Conservation (phyloP, 23 red algal species). For the Gracilariopsis chorda region DNA sequence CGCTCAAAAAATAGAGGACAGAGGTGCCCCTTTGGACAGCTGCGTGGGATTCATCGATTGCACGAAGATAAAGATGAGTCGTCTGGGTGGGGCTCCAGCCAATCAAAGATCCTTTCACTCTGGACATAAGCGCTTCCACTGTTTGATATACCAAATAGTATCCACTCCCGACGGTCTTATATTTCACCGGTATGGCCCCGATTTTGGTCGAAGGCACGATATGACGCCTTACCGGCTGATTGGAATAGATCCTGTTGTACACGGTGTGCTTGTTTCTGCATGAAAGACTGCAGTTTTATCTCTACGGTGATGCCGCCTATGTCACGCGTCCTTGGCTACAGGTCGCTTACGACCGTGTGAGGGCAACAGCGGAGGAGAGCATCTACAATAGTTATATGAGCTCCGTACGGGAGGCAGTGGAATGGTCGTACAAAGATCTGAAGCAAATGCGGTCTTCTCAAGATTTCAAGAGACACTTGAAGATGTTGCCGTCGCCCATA, state of each 20-base stretch:
- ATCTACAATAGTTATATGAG: not conserved
- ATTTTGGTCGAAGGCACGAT: not conserved
- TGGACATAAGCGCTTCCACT: slow-evolving; percentile 25
- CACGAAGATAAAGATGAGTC: not conserved
- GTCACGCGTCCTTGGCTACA: not conserved
- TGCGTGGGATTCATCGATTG: slow-evolving; percentile 35
- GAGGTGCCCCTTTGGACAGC: slow-evolving; percentile 26
- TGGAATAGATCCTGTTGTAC: not conserved
- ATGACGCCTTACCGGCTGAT: not conserved
- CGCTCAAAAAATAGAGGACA: not conserved
- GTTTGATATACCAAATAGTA: slow-evolving; percentile 23
- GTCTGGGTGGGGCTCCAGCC: not conserved
- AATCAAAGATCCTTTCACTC: not conserved
- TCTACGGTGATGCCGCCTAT: slow-evolving; percentile 25
- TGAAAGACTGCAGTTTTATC: not conserved
- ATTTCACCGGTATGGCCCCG: slow-evolving; percentile 10
- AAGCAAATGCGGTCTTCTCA: slow-evolving; percentile 55
- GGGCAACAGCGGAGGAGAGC: not conserved
- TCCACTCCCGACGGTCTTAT: slow-evolving; percentile 27
- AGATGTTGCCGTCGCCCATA: not conserved
- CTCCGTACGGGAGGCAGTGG: not conserved
- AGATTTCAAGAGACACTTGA: not conserved
- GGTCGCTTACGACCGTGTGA: not conserved
- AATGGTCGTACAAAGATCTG: not conserved
- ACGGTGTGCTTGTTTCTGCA: not conserved